Conservation (phyloP, 2,329 filamentous ascomycete species). For the Fusarium setosum region DNA sequence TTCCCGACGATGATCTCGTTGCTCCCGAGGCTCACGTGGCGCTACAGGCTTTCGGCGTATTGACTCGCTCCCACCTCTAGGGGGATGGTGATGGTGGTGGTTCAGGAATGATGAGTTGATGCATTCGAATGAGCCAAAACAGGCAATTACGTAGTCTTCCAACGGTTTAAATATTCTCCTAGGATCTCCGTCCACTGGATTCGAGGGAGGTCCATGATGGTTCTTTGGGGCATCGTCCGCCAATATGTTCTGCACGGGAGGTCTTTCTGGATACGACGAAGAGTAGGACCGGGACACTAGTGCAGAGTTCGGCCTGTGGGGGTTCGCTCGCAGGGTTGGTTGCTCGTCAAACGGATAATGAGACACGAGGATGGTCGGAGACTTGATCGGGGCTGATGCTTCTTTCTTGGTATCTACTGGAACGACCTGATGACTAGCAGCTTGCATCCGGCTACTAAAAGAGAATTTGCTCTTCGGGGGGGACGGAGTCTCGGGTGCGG, state of each 20-base stretch:
- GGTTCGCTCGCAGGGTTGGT: constrained; percentile 50
- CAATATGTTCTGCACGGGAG: constrained; percentile 34
- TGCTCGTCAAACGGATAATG: constrained; percentile 52
- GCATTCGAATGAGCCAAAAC: constrained; percentile 75
- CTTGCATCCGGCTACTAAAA: constrained; percentile 35
- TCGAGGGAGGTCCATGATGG: constrained; percentile 28
- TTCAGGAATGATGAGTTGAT: constrained; percentile 82
- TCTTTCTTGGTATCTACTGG: constrained; percentile 13
- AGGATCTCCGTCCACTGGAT: constrained; percentile 48
- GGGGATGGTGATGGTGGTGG: constrained; percentile 49
- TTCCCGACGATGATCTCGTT: constrained; percentile 43
- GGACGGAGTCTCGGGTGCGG: constrained; percentile 22
- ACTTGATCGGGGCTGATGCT: constrained; percentile 9
- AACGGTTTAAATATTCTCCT: constrained; percentile 78
- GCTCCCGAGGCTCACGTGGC: constrained; percentile 48
- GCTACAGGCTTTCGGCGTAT: constrained; percentile 42
- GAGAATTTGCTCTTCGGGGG: constrained; percentile 29
- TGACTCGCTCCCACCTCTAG: constrained; percentile 37
- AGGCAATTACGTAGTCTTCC: constrained; percentile 80
- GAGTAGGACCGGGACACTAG: constrained; percentile 54
- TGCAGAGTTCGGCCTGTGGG: constrained; percentile 37
- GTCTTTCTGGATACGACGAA: constrained; percentile 57
- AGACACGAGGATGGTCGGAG: constrained; percentile 35
- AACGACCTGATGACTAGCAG: constrained; percentile 11
- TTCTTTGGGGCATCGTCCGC: constrained; percentile 25